A percentile compares a stretch with the other conserved stretches of the same genome.
These are phyloP conservation scores for Cordyceps fumosorosea DNA, from an alignment of 2,329 filamentous ascomycete species.

Conservation along the genomic window DNA sequence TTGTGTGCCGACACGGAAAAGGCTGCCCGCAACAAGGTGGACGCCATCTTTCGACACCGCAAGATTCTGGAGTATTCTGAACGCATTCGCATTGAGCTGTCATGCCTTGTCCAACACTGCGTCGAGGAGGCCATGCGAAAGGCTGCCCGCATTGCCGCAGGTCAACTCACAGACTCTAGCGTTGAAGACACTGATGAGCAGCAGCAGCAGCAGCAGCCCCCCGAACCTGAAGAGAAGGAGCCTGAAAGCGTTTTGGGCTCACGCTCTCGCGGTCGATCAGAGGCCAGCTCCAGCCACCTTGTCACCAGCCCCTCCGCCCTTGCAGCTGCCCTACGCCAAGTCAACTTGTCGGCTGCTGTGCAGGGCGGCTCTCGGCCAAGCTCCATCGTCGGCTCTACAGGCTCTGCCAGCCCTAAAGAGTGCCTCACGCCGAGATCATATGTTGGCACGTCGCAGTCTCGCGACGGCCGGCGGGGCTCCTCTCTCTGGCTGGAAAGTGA, in stretches of 20 bases:
- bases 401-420: constrained; percentile 84
- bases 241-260: not conserved
- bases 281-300: constrained; percentile 41
- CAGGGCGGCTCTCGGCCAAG: constrained; percentile 39
- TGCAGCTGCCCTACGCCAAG: constrained; percentile 44
- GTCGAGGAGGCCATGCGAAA: constrained; percentile 89
- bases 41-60: constrained; percentile 85
- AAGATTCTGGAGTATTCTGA: constrained; percentile 94
- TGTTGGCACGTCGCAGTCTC: constrained; percentile 51
- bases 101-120: constrained; percentile 88
- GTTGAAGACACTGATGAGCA: constrained; percentile 43
- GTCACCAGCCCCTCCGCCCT: constrained; percentile 43
- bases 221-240: constrained; percentile 21
- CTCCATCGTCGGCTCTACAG: constrained; percentile 60
- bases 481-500: constrained; percentile 82
- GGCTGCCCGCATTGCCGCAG: constrained; percentile 79
- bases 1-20: constrained; percentile 88
- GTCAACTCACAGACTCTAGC: constrained; percentile 73
- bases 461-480: constrained; percentile 60
- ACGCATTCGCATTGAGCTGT: constrained; percentile 89
- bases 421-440: constrained; percentile 87
- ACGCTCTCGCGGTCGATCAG: constrained; percentile 15
- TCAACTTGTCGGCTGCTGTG: constrained; percentile 26
- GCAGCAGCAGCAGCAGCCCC: constrained; percentile 24
- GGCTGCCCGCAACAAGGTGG: constrained; percentile 80